Evolutionary conservation across 2,329 filamentous ascomycete genomes (phyloP), one percentile per base, ranked within the genome.

Genomic region (Talaromyces sp.): DNA sequence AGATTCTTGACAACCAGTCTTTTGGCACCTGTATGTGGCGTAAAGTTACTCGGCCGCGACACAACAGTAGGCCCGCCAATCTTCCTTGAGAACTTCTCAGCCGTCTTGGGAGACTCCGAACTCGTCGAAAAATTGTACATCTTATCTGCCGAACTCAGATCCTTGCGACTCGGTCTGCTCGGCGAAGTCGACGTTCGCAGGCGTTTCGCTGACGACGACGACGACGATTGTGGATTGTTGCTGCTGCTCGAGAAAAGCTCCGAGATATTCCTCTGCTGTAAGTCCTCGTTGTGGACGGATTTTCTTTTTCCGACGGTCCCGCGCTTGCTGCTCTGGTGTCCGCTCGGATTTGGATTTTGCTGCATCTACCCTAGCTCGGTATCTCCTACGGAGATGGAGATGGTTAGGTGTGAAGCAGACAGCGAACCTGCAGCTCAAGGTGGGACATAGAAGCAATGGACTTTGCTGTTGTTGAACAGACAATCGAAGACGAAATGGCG

Each of bases 1-100:
- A 97, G 84, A 75, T 97, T 98, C 85, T 97, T 97, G 72, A 99
- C 91, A n/a, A 94, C 86, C 54, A 99, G 85, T 78, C 90, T 93
- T 82, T 90, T 93, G 22, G 92, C 88, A 37, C 92, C 93, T 11
- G 84, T 83, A 72, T 91, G 87, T 13, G 92, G 88, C 70, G 90
- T 90, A 73, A 93, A 91, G 60, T 81, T 81, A 62, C 75, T 76
- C 57, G 77, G 75, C 22, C 74, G 76, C 45, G 73, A 68, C 9
- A 73, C 63, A 72, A 70, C 71, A 24, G 65, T 74, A 69, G 69
- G 76, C 71, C 70, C 74, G 72, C 66, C 74, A 76, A 54, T 82
- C 33, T 66, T 85, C 69, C 86, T 78, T 70, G 82, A 81, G 67
- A 83, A 78, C 62, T 77, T 69, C 16, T 72, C 72, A 59, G 76